phyloP scores from a whole-genome alignment of 139 green algal genomes.

The Coccomyxa sp. region DNA sequence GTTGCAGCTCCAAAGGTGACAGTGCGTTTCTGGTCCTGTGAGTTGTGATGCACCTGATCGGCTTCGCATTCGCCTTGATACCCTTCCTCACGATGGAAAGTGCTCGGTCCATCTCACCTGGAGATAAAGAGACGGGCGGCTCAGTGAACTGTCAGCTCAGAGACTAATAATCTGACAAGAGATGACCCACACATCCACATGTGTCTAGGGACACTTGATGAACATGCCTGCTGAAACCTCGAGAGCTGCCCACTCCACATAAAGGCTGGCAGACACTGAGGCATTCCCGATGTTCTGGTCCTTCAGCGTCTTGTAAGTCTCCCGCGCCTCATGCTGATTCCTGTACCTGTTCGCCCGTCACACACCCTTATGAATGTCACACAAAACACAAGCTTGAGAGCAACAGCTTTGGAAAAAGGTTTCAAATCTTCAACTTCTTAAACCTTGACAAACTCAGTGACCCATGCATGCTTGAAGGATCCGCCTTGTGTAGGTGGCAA shows the following conservation, averaged over 20 bases:
- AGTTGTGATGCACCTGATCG: not conserved
- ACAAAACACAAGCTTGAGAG: not conserved
- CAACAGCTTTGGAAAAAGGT: not conserved
- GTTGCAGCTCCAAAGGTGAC: not conserved
- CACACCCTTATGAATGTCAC: constrained; percentile 1
- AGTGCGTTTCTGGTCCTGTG: not conserved
- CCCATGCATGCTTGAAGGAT: not conserved
- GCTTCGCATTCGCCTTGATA: not conserved
- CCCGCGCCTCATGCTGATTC: constrained; percentile 73
- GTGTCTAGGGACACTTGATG: not conserved
- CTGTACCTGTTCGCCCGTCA: constrained; percentile 15
- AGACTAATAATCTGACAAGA: not conserved
- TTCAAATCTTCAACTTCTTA: not conserved
- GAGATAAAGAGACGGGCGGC: not conserved
- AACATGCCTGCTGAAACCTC: constrained; percentile 45
- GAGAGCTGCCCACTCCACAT: constrained; percentile 71
- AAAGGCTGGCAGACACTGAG: constrained; percentile 46
- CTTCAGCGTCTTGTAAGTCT: constrained; percentile 84
- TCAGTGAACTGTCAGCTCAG: not conserved
- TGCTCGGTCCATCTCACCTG: not conserved
- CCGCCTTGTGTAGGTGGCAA: not conserved
- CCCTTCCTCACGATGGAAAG: not conserved
- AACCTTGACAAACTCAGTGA: no score
- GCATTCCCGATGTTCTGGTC: constrained; percentile 59
- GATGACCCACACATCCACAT: not conserved